Evolutionary conservation across 306 rosid species (phyloP).

Genomic region (Fagus crenata): DNA sequence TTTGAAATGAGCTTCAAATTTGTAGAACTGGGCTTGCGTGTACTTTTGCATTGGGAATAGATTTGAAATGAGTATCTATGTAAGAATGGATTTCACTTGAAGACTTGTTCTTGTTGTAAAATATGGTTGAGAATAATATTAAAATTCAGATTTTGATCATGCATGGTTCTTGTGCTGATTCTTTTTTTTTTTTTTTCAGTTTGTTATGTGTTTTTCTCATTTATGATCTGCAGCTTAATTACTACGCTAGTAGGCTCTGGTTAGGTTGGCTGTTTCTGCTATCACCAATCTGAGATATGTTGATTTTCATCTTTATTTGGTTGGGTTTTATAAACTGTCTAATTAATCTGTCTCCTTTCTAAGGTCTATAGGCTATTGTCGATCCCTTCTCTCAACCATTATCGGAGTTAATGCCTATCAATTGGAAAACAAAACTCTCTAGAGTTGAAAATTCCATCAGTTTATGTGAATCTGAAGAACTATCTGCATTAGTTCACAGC

Average conservation of each 20-base stretch:
- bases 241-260: neutral
- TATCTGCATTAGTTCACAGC: neutral
- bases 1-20: neutral
- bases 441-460: neutral
- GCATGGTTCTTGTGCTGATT: neutral
- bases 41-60: neutral
- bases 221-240: slow-evolving; percentile 1
- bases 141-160: neutral
- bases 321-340: neutral
- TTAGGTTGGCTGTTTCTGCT: neutral
- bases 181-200: neutral
- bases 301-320: neutral
- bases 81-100: neutral
- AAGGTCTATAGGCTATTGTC: neutral
- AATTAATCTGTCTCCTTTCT: neutral
- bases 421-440: neutral
- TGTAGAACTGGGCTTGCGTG: no score
- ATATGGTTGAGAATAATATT: neutral
- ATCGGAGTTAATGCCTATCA: neutral
- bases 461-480: neutral
- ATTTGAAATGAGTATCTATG: neutral
- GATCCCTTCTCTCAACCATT: neutral
- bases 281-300: neutral
- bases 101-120: neutral
- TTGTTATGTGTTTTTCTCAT: no score